Conservation (phyloP, 352 stramenopile species). For the Halophytophthora batemanensis region DNA sequence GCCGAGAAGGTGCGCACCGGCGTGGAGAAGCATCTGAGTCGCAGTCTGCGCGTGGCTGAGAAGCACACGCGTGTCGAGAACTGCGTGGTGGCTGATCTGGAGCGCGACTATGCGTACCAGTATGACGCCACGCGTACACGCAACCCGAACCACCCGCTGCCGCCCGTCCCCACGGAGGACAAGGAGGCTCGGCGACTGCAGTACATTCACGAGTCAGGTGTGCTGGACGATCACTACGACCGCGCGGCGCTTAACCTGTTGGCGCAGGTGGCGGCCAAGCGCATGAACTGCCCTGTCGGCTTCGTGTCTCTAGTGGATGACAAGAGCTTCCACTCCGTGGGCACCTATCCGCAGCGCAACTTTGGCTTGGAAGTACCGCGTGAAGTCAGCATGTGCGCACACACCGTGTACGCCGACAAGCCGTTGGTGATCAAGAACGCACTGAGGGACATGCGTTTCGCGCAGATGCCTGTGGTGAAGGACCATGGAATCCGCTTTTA, state of each 20-base stretch:
- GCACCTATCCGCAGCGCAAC: slow-evolving; percentile 41
- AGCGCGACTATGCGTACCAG: slow-evolving; percentile 51
- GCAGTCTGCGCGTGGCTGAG: slow-evolving; percentile 32
- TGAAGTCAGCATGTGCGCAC: slow-evolving; percentile 52
- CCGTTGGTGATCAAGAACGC: slow-evolving; percentile 39
- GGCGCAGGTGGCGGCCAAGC: slow-evolving; percentile 56
- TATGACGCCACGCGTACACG: slow-evolving; percentile 31
- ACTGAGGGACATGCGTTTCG: slow-evolving; percentile 39
- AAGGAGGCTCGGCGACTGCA: slow-evolving; percentile 47
- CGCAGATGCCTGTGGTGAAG: slow-evolving; percentile 27
- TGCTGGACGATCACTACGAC: slow-evolving; percentile 45
- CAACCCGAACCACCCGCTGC: slow-evolving; percentile 36
- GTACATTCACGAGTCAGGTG: slow-evolving; percentile 39
- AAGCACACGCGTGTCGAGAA: slow-evolving; percentile 21
- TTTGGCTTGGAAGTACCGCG: slow-evolving; percentile 23
- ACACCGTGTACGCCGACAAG: slow-evolving; percentile 48
- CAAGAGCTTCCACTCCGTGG: slow-evolving; percentile 49
- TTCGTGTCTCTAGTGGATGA: slow-evolving; percentile 61
- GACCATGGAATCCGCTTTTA: slow-evolving; percentile 36
- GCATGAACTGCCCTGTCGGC: slow-evolving; percentile 53
- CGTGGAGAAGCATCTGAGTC: slow-evolving; percentile 45
- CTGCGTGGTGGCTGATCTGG: slow-evolving; percentile 18
- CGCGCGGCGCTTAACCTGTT: slow-evolving; percentile 50
- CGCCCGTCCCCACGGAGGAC: slow-evolving; percentile 29
- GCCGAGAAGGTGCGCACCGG: no score